Evolutionary conservation across 2,329 filamentous ascomycete species (phyloP).

Genomic region (Aureobasidium sp.): DNA sequence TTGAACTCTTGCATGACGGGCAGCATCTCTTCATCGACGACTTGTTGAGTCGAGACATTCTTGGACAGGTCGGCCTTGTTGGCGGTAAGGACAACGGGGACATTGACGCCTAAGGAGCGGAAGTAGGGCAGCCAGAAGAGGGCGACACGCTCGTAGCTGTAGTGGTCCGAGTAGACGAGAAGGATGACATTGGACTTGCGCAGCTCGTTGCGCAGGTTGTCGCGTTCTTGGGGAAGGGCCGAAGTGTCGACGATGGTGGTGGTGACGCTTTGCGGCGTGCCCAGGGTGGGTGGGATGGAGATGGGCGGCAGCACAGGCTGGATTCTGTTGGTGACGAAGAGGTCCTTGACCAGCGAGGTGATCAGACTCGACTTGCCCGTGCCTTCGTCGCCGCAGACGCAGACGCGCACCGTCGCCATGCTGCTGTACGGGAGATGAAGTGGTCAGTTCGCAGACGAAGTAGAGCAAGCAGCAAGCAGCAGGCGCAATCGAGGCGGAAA

Average conservation of each 20-base stretch:
- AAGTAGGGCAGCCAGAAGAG: slow-evolving; percentile 99
- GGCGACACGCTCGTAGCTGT: slow-evolving; percentile 95
- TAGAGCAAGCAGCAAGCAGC: neutral
- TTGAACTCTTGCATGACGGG: slow-evolving; percentile 98
- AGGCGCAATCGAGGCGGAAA: neutral
- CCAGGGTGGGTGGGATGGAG: slow-evolving; percentile 85
- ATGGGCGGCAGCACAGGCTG: slow-evolving; percentile 91
- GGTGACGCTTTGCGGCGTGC: slow-evolving; percentile 91
- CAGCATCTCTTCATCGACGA: slow-evolving; percentile 94
- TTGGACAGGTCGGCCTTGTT: slow-evolving; percentile 90
- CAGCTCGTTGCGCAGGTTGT: slow-evolving; percentile 84
- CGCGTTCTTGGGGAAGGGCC: slow-evolving; percentile 85
- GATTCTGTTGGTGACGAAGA: slow-evolving; percentile 93
- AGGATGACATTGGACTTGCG: slow-evolving; percentile 95
- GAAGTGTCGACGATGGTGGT: slow-evolving; percentile 98
- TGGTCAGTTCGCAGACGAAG: neutral
- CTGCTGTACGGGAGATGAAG: neutral
- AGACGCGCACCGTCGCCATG: slow-evolving; percentile 64
- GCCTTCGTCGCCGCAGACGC: slow-evolving; percentile 92
- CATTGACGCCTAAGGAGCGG: slow-evolving; percentile 93
- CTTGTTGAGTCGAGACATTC: slow-evolving; percentile 68
- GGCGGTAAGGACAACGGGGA: slow-evolving; percentile 91
- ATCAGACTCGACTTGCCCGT: slow-evolving; percentile 77
- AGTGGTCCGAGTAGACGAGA: slow-evolving; percentile 95
- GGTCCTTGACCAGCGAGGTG: slow-evolving; percentile 91